Conservation (phyloP, 2,329 filamentous ascomycete genomes). For the Pseudogymnoascus sp. region DNA sequence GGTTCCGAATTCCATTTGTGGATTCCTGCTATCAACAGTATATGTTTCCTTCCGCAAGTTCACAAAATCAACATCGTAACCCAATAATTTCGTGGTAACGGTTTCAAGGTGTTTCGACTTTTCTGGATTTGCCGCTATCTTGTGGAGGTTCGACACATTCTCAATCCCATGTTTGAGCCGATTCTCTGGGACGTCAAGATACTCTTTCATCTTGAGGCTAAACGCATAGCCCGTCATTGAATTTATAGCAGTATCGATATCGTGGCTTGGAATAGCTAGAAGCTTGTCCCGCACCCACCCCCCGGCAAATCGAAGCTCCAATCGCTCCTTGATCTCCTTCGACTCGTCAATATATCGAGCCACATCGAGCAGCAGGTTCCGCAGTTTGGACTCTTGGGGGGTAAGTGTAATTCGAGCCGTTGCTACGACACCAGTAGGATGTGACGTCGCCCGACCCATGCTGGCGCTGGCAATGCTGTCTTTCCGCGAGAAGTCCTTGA, state of each 20-base stretch:
- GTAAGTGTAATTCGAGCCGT: constrained; percentile 48
- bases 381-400: constrained; percentile 62
- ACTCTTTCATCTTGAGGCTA: constrained; percentile 58
- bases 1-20: constrained; percentile 87
- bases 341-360: constrained; percentile 56
- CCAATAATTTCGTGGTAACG: constrained; percentile 75
- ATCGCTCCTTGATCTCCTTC: constrained; percentile 41
- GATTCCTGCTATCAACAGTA: constrained; percentile 78
- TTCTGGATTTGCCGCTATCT: constrained; percentile 84
- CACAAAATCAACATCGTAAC: constrained; percentile 85
- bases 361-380: constrained; percentile 73
- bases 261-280: constrained; percentile 61
- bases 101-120: constrained; percentile 97
- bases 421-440: constrained; percentile 14
- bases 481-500: not conserved
- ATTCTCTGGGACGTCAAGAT: constrained; percentile 54
- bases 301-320: constrained; percentile 69
- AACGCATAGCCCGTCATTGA: constrained; percentile 75
- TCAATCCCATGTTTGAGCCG: constrained; percentile 52
- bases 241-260: constrained; percentile 82
- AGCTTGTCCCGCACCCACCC: constrained; percentile 86
- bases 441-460: not conserved
- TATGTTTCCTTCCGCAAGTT: constrained; percentile 92
- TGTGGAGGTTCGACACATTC: constrained; percentile 70
- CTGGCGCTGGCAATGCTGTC: not conserved